Base-by-base conservation (phyloP, 129 eudicot species). In the Solidago caesia region DNA sequence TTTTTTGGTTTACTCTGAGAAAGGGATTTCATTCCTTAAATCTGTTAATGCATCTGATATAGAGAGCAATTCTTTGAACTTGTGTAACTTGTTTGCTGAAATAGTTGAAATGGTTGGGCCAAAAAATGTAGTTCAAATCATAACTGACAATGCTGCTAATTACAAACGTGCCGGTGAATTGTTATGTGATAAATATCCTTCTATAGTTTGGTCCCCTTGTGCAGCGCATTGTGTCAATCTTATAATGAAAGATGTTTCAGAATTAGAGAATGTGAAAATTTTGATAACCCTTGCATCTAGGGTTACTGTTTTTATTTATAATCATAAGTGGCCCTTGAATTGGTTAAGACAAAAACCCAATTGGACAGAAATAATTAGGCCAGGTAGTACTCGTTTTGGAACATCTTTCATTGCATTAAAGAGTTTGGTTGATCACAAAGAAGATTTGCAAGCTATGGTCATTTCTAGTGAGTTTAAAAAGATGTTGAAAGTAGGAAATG, bases 271-370 rank as follows among this genome's bases (percentile, higher is more conserved):
- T 29, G 39, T 29, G 39, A 29, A 29, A 29, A 29, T 1, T 29
- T 29, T 29, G 39, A 29, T 29, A 29, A 29, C 39, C 39, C 39
- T 29, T 46, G 72, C 72, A 67, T 67, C 72, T 0, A 29, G 56
- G 15, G 29, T 67, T 10, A 67, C 57, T 10, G 72, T 46, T 45
- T 67, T 67, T 4, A 11, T 67, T 5, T 67, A 67, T 67, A 67
- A 67, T 4, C 72, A 67, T 26, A 45, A 11, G 7, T 67, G 72
- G 57, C 72, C 72, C 1, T 46, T 67, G 43, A 16, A 67, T 67
- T 67, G 72, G 72, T 67, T 67, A 15, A 67, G 72, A 6, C 46
- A 67, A 44, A 67, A 56, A 47, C 8, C 26, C 0, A 56, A 56
- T 21, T 45, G 72, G 72, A 67, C 57, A 46, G 57, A 67, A 44